Base-by-base conservation (phyloP, 208 protist species). In the Leishmania gerbilli region DNA sequence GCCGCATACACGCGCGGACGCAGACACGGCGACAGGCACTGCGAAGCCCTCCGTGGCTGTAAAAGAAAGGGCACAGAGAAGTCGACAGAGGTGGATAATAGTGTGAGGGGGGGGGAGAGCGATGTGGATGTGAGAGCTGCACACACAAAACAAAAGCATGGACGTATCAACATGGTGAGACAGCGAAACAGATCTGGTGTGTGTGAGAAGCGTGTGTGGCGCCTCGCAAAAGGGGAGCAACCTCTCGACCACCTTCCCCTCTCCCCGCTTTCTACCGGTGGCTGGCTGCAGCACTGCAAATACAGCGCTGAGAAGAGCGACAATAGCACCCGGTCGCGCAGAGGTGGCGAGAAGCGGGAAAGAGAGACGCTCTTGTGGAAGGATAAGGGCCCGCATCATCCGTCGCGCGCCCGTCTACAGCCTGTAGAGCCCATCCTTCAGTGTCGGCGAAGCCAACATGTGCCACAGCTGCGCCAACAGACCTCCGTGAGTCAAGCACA, bases 1-100 rank as follows among this genome's bases (percentile, higher is more conserved):
- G 37, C 3, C 55, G 76, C 40, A 85, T 55, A 42, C 42, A 60
- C 49, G 76, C 40, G 81, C 71, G 45, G 21, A 60, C 21, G 17
- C 47, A 74, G 40, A n/a, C 55, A 79, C 65, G 8, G 31, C 27
- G 62, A 19, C 62, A 17, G 68, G 49, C 68, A 53, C 27, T 53
- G 40, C 31, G 40, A 71, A 71, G 65, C 45, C 9, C 68, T 53
- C 24, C 42, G 42, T 47, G 11, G 68, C 27, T 74, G 68, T 74
- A 45, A 53, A 24, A 1, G 27, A 53, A 7, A 74, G 27, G 68
- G 40, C 6, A 49, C 45, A 31, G 24, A 71, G 9, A 74, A 34
- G 68, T 21, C 15, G 68, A 6, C 40, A 31, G 24, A 74, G 9
- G 17, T 3, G n/a, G 27, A 71, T 3, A n/a, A 31, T 4, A 49